Percentiles rank a stretch among this genome's conserved stretches.
phyloP scores from a whole-genome alignment of 2,329 filamentous ascomycete species.

The Fusarium dimerum region DNA sequence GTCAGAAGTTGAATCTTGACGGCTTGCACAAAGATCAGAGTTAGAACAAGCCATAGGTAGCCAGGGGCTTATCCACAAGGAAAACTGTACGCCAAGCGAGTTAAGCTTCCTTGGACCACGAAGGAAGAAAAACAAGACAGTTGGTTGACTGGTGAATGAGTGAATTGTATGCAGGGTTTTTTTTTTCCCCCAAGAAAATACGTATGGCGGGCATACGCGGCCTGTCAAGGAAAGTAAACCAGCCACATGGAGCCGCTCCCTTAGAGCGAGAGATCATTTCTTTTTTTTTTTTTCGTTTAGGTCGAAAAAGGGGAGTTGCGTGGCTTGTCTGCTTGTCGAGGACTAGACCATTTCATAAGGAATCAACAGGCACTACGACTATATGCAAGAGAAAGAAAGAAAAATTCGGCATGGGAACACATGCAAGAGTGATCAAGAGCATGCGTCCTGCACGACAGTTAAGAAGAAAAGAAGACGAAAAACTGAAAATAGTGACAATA shows the following conservation, averaged over 20 bases:
- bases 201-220: neutral
- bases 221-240: neutral
- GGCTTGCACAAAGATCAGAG: neutral
- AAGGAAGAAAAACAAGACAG: neutral
- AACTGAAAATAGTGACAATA: too few relatives aligned
- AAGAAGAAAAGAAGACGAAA: too few relatives aligned
- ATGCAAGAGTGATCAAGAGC: too few relatives aligned
- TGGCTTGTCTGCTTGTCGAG: too few relatives aligned
- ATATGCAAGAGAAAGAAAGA: too few relatives aligned
- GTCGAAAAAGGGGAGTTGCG: neutral
- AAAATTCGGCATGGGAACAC: too few relatives aligned
- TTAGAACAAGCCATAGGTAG: conserved; percentile 19
- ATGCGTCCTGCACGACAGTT: too few relatives aligned
- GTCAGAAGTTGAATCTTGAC: conserved; percentile 24
- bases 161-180: neutral
- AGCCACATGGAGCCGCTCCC: neutral
- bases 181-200: neutral
- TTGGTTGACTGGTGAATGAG: neutral
- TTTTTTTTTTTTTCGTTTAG: neutral
- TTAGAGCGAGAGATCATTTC: neutral
- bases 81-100: conserved; percentile 25
- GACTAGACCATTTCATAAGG: too few relatives aligned
- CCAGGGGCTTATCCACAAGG: conserved; percentile 25
- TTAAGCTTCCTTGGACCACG: conserved; percentile 27
- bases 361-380: too few relatives aligned